Base-by-base conservation (phyloP, 768 basidiomycete genomes). In the Mycena kentingensis region DNA sequence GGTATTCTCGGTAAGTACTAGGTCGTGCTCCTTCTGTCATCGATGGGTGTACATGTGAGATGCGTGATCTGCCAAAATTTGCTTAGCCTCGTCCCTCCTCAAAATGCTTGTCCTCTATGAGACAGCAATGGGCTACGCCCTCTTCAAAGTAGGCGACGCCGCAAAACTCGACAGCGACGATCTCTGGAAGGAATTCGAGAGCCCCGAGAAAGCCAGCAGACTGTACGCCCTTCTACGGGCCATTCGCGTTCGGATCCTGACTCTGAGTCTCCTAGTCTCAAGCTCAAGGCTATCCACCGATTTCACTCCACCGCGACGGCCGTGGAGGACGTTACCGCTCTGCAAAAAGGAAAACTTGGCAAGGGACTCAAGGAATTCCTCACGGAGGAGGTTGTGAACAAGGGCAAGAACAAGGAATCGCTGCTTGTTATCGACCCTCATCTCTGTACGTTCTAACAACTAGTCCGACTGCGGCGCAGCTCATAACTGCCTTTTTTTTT, bases 61-160 rank as follows among this genome's bases (percentile, higher is more conserved):
- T n/a, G n/a, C 38, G 44, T 27, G 49, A 29, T 31, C 27, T 43
- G 49, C 58, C 18, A 48, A n/a, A 3, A 21, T 36, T 15, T 35
- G 44, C 44, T 31, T 26, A 2, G 2, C 21, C 27, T 32, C 31
- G 15, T 25, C 42, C 37, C 52, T 37, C 12, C 13, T 38, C 60
- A 73, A 72, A 72, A 98, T 98, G 94, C 83, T 98, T 72, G 95
- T 98, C 38, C 80, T 99, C 59, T 93, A 94, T 76, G 97, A 98
- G 77, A 94, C 93, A 2, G 83, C 93, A 34, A 83, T 96, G 72
- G 93, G 96, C 72, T 98, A 93, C 79, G 94, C 92, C 77, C 88
- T 99, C 48, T 98, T 99, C 86, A 97, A 97, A 73, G 80, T 96
- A 59, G 87, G 87, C 47, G 88, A 93, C 73, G 77, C 90, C 34